These are phyloP conservation scores for Lignosus rhinocerotis DNA, from an alignment of 1,284 basidiomycete species.

Conservation along the genomic window DNA sequence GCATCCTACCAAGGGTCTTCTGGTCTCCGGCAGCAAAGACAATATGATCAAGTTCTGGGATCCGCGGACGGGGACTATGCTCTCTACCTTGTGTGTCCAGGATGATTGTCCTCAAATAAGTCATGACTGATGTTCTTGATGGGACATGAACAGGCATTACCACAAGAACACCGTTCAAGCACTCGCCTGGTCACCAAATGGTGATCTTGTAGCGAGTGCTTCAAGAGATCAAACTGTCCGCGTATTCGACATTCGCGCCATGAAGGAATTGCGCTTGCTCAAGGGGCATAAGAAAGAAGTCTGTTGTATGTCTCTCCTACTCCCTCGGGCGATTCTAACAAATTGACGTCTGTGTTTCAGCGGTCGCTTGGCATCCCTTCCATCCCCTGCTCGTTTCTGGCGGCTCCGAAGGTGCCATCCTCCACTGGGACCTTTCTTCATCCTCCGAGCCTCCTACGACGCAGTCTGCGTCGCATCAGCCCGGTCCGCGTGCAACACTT, in stretches of 20 bases:
- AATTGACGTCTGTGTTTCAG: constrained; percentile 38
- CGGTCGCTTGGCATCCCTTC: constrained; percentile 93
- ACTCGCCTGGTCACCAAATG: constrained; percentile 89
- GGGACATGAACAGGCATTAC: constrained; percentile 64
- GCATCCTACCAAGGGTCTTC: constrained; percentile 94
- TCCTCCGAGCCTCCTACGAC: constrained; percentile 32
- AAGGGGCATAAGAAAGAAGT: constrained; percentile 98
- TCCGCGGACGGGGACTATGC: constrained; percentile 83
- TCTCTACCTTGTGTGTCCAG: constrained; percentile 74
- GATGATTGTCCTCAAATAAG: background rate
- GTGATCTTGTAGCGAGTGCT: constrained; percentile 91
- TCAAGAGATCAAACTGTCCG: constrained; percentile 93
- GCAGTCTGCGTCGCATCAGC: constrained; percentile 36
- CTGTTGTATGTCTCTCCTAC: constrained; percentile 62
- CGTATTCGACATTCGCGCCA: constrained; percentile 97
- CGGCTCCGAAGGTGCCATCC: constrained; percentile 89
- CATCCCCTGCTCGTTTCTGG: constrained; percentile 93
- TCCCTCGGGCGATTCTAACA: background rate
- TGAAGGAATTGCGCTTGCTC: constrained; percentile 91
- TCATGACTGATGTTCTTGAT: background rate
- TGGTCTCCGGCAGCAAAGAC: constrained; percentile 95
- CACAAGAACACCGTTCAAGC: constrained; percentile 98
- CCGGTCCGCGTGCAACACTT: constrained; percentile 76
- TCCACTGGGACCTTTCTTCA: constrained; percentile 85
- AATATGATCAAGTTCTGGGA: constrained; percentile 99